Evolutionary conservation across 495 filamentous ascomycete species (phyloP), one percentile per base, ranked within the genome.

Genomic region (Aspergillus sparsus): DNA sequence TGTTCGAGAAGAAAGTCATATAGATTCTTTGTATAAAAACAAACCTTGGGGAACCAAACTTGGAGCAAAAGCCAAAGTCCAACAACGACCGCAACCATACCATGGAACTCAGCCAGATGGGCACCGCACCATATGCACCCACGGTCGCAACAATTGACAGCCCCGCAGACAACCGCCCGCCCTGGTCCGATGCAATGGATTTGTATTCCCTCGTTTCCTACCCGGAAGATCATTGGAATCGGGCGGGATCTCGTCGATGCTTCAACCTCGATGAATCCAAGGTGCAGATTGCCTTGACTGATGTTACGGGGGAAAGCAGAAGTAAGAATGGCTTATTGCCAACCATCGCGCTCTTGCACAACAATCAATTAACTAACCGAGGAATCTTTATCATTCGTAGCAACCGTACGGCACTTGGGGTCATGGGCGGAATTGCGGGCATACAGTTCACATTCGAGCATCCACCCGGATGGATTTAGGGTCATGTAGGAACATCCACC

Each of bases 401-500:
- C 42, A 6, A 36, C 39, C 8, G 49, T 27, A 31, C 41, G 39
- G 6, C 13, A 11, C 3, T n/a, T 60, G 12, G 45, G 21, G 12
- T 49, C 58, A 13, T 42, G 34, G 32, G 50, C 27, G 0, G 50
- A 60, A 34, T 44, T 60, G 13, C 58, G 42, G 12, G 34, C 7
- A 0, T 49, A 49, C 36, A 37, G 33, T n/a, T 45, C 33, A 1
- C 42, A 41, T 41, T 44, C 31, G 16, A 18, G 33, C n/a, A 15
- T 5, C 0, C 50, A 52, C 18, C 16, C 11, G 6, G 39, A 31
- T 49, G 60, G 50, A 9, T 65, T 71, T 41, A 68, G 71, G 39
- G 60, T 69, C 27, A 62, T 77, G 74, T 77, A 53, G 41, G 74
- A 64, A 13, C 8, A 50, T 50, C 27, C 41, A 32, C 2, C 10